phyloP scores from a whole-genome alignment of 2,329 filamentous ascomycete genomes.

The Alternaria conjuncta region DNA sequence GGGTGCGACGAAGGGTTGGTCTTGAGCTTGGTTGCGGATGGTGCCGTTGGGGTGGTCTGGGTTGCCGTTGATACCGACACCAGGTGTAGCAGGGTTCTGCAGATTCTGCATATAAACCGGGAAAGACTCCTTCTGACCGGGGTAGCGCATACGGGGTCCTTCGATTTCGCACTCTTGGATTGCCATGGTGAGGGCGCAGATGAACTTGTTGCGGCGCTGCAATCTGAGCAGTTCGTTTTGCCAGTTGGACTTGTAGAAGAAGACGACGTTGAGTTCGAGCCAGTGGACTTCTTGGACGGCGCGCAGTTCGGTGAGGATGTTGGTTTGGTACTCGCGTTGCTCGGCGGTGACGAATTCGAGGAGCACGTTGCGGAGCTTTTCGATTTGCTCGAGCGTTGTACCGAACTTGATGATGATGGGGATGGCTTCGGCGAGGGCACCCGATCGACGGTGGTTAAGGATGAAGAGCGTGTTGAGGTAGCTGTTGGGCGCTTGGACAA shows the following conservation, averaged over 20 bases:
- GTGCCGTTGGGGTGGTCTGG: constrained; percentile 55
- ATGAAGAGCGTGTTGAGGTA: constrained; percentile 93
- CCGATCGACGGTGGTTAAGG: constrained; percentile 90
- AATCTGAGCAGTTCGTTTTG: constrained; percentile 93
- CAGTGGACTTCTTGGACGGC: constrained; percentile 83
- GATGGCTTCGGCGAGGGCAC: constrained; percentile 84
- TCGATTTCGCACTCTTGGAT: constrained; percentile 86
- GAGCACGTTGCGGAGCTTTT: constrained; percentile 78
- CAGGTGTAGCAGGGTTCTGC: constrained; percentile 53
- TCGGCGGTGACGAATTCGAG: constrained; percentile 82
- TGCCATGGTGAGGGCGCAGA: constrained; percentile 85
- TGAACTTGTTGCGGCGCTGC: constrained; percentile 91
- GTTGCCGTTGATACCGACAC: constrained; percentile 50
- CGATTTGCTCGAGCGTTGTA: constrained; percentile 82
- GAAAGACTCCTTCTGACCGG: constrained; percentile 70
- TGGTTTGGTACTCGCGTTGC: constrained; percentile 87
- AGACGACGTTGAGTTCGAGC: constrained; percentile 88
- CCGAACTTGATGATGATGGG: constrained; percentile 87
- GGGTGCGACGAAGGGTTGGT: constrained; percentile 53
- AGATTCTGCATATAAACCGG: constrained; percentile 69
- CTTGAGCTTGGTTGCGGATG: constrained; percentile 42
- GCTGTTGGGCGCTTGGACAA: constrained; percentile 94
- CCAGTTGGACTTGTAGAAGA: constrained; percentile 98
- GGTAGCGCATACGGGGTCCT: constrained; percentile 76
- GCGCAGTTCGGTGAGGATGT: constrained; percentile 84